Evolutionary conservation across 768 basidiomycete genomes (phyloP).

Genomic region (Tephrocybe rancida): DNA sequence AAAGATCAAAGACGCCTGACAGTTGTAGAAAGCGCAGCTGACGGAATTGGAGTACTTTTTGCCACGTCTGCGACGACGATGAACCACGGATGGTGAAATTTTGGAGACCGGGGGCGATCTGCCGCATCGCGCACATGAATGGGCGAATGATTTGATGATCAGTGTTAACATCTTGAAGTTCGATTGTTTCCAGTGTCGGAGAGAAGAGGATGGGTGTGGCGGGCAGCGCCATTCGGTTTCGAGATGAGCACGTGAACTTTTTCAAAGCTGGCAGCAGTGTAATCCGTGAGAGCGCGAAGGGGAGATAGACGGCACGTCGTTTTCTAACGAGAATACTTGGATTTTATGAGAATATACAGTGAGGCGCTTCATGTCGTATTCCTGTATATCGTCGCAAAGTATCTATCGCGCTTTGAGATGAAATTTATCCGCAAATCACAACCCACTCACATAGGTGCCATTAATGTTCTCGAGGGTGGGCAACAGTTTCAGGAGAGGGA

Average conservation of each 20-base stretch:
- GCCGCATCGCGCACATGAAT: neutral
- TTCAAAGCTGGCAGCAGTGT: neutral
- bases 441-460: neutral
- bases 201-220: neutral
- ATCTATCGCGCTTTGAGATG: neutral
- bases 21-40: neutral
- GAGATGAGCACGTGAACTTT: neutral
- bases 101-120: neutral
- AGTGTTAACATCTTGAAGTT: neutral
- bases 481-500: neutral
- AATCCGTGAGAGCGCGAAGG: neutral
- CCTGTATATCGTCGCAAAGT: neutral
- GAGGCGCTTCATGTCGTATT: neutral
- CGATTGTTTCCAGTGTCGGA: neutral
- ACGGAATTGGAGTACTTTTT: neutral
- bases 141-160: neutral
- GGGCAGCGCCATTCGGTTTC: neutral
- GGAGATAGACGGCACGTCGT: neutral
- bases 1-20: neutral
- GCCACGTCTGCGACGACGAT: neutral
- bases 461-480: neutral
- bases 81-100: neutral
- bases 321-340: neutral
- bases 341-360: neutral
- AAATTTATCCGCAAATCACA: neutral